Base-by-base conservation (phyloP, 495 filamentous ascomycete species). In the Friedmanniomyces endolithicus region DNA sequence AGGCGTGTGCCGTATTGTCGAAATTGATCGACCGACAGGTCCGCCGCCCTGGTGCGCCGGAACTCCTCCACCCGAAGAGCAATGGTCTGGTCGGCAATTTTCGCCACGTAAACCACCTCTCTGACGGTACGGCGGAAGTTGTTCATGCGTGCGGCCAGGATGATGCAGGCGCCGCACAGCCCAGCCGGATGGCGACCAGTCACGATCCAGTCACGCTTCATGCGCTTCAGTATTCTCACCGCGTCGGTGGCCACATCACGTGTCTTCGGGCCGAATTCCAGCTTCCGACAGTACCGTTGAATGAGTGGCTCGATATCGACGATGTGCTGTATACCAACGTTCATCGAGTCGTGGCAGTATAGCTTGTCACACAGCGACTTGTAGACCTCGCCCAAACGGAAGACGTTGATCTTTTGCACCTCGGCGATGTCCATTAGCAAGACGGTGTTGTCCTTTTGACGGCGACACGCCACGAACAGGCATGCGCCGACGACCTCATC, bases 371-470 rank as follows among this genome's bases (percentile, higher is more conserved):
- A 73, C 31, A 96, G 73, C 12, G 78, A 77, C 61, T 90, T 90
- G 67, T 85, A 97, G 22, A 82, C 81, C 35, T 84, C 80, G 33
- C 92, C 92, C 31, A 98, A 80, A 40, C 85, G 81, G 69, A 94
- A 98, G 17, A 97, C 90, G 57, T 95, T 95, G 51, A 88, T 75
- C 77, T 89, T 54, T 23, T 60, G 24, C 12, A 53, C 75, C 63
- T 97, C 94, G 11, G 94, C 86, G 60, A 98, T 85, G 71, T 98
- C 92, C 65, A 98, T 96, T 16, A 98, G 75, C 85, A 98, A 88
- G 49, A 74, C 65, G 0, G 71, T 76, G 52, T 84, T 84, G 16
- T 78, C 68, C 64, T 75, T 67, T 41, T 80, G 70, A 52, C 75
- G 73, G 39, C 92, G 81, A 69, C 87, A 94, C 23, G 86, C 86